Evolutionary conservation across 169 alveolate species (phyloP).

Genomic region (Theileria orientalis): DNA sequence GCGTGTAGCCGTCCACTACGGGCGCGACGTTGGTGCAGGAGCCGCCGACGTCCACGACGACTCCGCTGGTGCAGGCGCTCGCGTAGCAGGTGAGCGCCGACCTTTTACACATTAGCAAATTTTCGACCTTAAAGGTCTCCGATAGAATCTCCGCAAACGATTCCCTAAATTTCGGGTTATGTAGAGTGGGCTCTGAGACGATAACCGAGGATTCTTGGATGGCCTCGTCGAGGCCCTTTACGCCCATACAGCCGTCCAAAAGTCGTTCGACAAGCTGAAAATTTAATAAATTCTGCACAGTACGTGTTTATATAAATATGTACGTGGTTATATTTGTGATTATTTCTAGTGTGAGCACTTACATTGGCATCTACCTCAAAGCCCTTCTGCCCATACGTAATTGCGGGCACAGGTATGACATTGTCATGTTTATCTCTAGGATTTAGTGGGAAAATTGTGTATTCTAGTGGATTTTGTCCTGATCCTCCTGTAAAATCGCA

Average conservation of each 20-base stretch:
- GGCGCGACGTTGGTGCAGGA: constrained; percentile 70
- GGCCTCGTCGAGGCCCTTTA: constrained; percentile 71
- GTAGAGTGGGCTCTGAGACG: constrained; percentile 71
- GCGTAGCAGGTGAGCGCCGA: constrained; percentile 74
- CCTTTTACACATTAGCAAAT: constrained; percentile 67
- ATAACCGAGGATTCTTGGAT: constrained; percentile 71
- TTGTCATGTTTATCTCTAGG: constrained; percentile 75
- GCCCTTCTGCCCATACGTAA: constrained; percentile 61
- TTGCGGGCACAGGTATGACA: constrained; percentile 64
- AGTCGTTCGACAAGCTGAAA: constrained; percentile 61
- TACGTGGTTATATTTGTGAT: background rate
- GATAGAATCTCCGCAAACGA: constrained; percentile 66
- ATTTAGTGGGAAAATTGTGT: constrained; percentile 72
- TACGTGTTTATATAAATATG: background rate
- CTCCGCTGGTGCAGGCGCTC: constrained; percentile 70
- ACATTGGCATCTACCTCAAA: constrained; percentile 36
- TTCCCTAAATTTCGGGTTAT: constrained; percentile 61
- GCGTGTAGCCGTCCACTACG: constrained; percentile 69
- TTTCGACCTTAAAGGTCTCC: constrained; percentile 68
- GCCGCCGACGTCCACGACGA: constrained; percentile 74
- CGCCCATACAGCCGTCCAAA: constrained; percentile 68
- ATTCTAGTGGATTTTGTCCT: constrained; percentile 52
- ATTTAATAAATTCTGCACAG: background rate
- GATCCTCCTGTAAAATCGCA: constrained; percentile 60
- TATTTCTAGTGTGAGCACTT: background rate